Percentiles rank a stretch among this genome's conserved stretches.
Evolutionary conservation across 2,329 filamentous ascomycete genomes (phyloP).

Genomic region (Ascomycota sp.): DNA sequence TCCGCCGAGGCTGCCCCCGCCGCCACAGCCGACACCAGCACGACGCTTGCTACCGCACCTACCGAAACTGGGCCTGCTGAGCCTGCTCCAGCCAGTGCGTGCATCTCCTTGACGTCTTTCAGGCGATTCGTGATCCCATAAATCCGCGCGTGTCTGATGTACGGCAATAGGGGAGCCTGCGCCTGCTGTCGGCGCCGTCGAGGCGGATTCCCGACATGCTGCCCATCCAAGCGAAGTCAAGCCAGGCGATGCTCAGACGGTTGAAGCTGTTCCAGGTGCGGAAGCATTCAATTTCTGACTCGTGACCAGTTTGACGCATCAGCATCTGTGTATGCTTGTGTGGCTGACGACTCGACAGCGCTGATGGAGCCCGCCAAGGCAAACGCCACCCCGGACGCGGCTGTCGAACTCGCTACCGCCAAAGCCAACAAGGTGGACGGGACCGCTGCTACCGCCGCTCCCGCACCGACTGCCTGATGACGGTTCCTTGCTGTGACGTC

Average conservation of each 20-base stretch:
- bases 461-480: conserved; percentile 8
- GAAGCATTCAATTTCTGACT: too few relatives aligned
- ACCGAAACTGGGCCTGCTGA: conserved; percentile 16
- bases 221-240: conserved; percentile 7
- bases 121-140: too few relatives aligned
- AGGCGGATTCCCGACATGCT: conserved; percentile 10
- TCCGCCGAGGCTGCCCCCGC: conserved; percentile 6
- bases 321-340: too few relatives aligned
- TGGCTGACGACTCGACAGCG: conserved; percentile 4
- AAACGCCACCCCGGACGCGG: conserved; percentile 9
- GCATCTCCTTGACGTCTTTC: neutral
- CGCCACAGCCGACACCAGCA: conserved; percentile 8
- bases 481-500: neutral
- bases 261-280: conserved; percentile 7
- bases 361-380: conserved; percentile 8
- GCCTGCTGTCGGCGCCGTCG: conserved; percentile 8
- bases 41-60: conserved; percentile 10
- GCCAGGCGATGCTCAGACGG: too few relatives aligned
- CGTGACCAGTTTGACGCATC: too few relatives aligned
- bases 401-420: conserved; percentile 8
- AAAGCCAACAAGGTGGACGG: conserved; percentile 9
- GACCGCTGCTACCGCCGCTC: conserved; percentile 6
- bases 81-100: conserved; percentile 12
- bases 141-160: too few relatives aligned
- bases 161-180: conserved; percentile 6